Conservation (phyloP, 805 yeast genomes). For the Lipomyces mesembrius region DNA sequence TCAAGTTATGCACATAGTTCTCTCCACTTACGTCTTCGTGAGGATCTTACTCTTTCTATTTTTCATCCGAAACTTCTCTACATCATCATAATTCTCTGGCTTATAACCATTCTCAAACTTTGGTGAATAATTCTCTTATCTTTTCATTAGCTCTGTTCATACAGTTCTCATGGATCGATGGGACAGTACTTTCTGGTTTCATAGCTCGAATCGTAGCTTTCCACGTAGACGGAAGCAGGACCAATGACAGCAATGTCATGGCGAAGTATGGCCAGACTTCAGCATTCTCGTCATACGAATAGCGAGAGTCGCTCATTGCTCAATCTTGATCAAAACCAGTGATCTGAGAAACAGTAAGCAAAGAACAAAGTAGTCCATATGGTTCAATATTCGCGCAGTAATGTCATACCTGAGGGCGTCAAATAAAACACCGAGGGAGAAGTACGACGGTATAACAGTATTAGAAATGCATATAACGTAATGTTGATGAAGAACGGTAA, state of each 20-base stretch:
- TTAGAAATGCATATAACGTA: neutral
- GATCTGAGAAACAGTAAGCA: constrained; percentile 3
- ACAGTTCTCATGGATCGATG: neutral
- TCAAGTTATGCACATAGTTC: constrained; percentile 36
- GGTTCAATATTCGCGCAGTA: neutral
- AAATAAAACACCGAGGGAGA: neutral
- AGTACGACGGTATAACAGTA: neutral
- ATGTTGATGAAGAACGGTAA: neutral
- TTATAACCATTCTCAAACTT: constrained; percentile 24
- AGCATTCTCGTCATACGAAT: constrained; percentile 83
- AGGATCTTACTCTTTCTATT: constrained; percentile 41
- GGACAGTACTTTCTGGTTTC: constrained; percentile 27
- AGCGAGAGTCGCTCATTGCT: constrained; percentile 58
- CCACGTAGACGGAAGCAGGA: constrained; percentile 66
- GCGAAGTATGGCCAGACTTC: constrained; percentile 94
- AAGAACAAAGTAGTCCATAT: too few relatives aligned
- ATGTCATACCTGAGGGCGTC: neutral
- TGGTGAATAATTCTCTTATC: constrained; percentile 5
- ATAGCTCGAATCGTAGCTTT: constrained; percentile 36
- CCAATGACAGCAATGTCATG: constrained; percentile 68
- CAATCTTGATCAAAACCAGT: neutral
- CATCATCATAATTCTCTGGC: constrained; percentile 35
- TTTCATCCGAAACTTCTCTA: constrained; percentile 39
- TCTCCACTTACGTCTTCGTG: constrained; percentile 43
- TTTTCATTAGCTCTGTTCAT: neutral